Conservation (phyloP, 805 yeast genomes). For the Ogataea nitratoaversa region DNA sequence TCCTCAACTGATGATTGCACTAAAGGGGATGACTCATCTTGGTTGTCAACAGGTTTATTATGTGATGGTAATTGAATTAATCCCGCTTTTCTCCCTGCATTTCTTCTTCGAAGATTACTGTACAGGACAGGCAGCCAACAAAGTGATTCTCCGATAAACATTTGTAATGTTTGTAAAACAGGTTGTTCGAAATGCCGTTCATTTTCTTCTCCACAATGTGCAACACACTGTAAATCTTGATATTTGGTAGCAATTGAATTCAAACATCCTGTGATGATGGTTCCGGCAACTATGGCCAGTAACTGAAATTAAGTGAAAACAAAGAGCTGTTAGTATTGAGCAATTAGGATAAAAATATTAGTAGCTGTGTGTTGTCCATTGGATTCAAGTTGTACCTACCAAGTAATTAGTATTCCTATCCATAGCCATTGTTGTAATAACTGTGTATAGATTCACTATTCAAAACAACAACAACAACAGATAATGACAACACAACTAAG, state of each 20-base stretch:
- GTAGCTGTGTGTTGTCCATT: too few relatives aligned
- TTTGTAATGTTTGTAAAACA: conserved; percentile 71
- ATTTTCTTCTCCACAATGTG: conserved; percentile 44
- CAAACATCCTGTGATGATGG: conserved; percentile 63
- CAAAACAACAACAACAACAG: too few relatives aligned
- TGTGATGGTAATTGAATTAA: conserved; percentile 1
- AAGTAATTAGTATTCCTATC: background rate
- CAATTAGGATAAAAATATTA: too few relatives aligned
- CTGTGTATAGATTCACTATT: too few relatives aligned
- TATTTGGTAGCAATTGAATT: conserved; percentile 72
- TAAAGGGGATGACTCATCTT: background rate
- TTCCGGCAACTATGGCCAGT: conserved; percentile 40
- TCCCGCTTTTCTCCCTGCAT: conserved; percentile 1
- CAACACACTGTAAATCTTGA: conserved; percentile 73
- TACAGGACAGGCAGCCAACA: conserved; percentile 33
- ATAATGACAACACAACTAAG: too few relatives aligned
- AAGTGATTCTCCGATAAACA: conserved; percentile 69
- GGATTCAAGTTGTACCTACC: too few relatives aligned
- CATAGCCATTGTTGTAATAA: background rate
- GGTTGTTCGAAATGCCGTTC: conserved; percentile 67
- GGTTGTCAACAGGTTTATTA: conserved; percentile 1
- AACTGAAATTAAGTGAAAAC: conserved; percentile 17
- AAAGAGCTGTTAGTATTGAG: too few relatives aligned
- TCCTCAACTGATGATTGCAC: background rate
- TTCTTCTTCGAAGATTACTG: background rate